Conservation (phyloP, 169 alveolate genomes). For the Plasmodium fragile region DNA sequence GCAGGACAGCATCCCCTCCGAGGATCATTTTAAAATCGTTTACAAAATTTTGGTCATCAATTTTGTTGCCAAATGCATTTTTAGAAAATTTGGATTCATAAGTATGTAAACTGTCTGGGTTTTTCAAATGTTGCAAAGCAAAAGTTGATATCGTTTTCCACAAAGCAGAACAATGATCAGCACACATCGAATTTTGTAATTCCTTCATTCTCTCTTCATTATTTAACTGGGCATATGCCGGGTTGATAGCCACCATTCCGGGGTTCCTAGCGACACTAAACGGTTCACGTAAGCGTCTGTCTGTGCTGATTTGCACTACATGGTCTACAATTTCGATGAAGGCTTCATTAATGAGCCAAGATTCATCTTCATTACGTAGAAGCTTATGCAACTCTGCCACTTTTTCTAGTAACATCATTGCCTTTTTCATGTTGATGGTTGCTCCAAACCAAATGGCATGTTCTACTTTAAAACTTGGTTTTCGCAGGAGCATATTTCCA, state of each 20-base stretch:
- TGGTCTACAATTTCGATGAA: constrained; percentile 71
- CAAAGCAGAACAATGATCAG: constrained; percentile 85
- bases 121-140: constrained; percentile 83
- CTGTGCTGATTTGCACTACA: constrained; percentile 28
- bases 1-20: constrained; percentile 85
- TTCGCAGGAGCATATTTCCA: constrained; percentile 79
- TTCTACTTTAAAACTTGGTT: constrained; percentile 79
- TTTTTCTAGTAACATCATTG: constrained; percentile 76
- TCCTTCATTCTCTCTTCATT: constrained; percentile 83
- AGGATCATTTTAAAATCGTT: constrained; percentile 82
- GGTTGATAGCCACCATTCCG: constrained; percentile 82
- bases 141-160: constrained; percentile 84
- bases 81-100: constrained; percentile 81
- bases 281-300: constrained; percentile 54
- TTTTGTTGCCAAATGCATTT: constrained; percentile 78
- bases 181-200: constrained; percentile 86
- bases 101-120: constrained; percentile 84
- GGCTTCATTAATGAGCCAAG: constrained; percentile 74
- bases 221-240: constrained; percentile 77
- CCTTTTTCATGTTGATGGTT: constrained; percentile 74
- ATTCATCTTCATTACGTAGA: constrained; percentile 60
- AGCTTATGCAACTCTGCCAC: constrained; percentile 82
- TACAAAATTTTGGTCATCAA: constrained; percentile 81
- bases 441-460: constrained; percentile 89
- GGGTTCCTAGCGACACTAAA: constrained; percentile 68